These are phyloP conservation scores for Carex parvula DNA, from an alignment of 176 grass and related monocot species.

Conservation along the genomic window DNA sequence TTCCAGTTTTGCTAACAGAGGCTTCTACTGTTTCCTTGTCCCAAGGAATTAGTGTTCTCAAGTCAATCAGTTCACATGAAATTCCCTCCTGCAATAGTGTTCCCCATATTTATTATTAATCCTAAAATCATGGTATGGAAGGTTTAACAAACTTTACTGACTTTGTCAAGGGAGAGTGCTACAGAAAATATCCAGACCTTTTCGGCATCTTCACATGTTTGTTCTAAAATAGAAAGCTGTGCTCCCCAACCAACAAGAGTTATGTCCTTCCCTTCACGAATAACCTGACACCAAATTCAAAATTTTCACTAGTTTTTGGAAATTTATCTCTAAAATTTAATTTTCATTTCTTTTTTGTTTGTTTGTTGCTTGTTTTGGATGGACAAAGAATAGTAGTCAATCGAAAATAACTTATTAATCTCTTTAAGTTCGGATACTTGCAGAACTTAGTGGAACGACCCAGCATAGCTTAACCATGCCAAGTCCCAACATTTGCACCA, in stretches of 20 bases:
- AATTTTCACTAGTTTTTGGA: not conserved
- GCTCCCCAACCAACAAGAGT: conserved; percentile 93
- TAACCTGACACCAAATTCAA: conserved; percentile 45
- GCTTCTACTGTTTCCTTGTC: conserved; percentile 84
- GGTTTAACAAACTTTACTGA: conserved; percentile 2
- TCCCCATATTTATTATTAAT: conserved; percentile 14
- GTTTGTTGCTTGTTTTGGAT: not conserved
- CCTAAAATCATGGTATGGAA: conserved; percentile 1
- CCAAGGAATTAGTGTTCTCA: conserved; percentile 93
- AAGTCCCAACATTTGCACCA: not conserved
- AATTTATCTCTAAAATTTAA: not conserved
- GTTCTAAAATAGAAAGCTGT: conserved; percentile 77
- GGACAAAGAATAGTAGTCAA: not conserved
- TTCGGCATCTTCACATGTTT: conserved; percentile 77
- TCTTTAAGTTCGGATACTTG: not conserved
- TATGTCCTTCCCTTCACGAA: conserved; percentile 74
- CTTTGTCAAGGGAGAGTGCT: not conserved
- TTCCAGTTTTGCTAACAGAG: conserved; percentile 87
- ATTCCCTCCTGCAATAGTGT: conserved; percentile 64
- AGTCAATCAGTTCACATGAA: conserved; percentile 92
- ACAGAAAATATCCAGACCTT: conserved; percentile 38
- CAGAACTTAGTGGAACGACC: not conserved
- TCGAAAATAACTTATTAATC: not conserved
- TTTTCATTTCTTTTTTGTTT: not conserved
- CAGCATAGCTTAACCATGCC: not conserved